Evolutionary conservation across 768 basidiomycete species (phyloP), one percentile per base, ranked within the genome.

Genomic region (Pulveroboletus sp.): DNA sequence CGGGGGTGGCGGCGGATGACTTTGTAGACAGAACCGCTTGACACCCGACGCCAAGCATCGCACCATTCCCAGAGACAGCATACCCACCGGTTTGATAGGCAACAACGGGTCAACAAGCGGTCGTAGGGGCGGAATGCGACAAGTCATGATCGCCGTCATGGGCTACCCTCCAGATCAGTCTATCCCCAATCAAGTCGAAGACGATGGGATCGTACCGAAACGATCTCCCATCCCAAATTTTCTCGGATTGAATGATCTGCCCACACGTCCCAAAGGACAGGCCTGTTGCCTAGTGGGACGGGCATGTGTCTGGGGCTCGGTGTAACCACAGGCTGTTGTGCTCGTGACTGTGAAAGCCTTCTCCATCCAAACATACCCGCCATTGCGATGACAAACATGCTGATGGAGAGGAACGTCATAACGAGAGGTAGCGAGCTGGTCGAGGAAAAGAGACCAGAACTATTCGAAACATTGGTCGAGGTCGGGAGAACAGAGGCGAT

Each of bases 361-460:
- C 72, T 63, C 73, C 76, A 78, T 12, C 72, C 74, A 39, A 81
- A 75, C 29, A 79, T 70, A 9, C 71, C 64, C 11, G 78, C 49
- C 69, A 82, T 75, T 0, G 71, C 71, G n/a, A 72, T 62, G 17
- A 68, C 63, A 53, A 84, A 80, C 16, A 85, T 57, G 4, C 78
- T 80, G 24, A 82, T 73, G n/a, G 78, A 76, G 21, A 85, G 65
- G 57, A 83, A 80, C 2, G 77, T 80, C 32, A 84, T 70, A 39
- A 85, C 77, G 53, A 84, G 69, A 6, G 79, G 78, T 0, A 80
- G 77, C 0, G 79, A 80, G 11, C 67, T 70, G 1, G 55, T 55
- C 2, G 69, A 56, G n/a, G 68, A 56, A 52, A 73, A 66, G 36
- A 64, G 23, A 21, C 35, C 24, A 23, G 43, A n/a, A 7, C 37